Evolutionary conservation across 176 grass and related monocot species (phyloP).

Genomic region (Aegilops sharonensis): DNA sequence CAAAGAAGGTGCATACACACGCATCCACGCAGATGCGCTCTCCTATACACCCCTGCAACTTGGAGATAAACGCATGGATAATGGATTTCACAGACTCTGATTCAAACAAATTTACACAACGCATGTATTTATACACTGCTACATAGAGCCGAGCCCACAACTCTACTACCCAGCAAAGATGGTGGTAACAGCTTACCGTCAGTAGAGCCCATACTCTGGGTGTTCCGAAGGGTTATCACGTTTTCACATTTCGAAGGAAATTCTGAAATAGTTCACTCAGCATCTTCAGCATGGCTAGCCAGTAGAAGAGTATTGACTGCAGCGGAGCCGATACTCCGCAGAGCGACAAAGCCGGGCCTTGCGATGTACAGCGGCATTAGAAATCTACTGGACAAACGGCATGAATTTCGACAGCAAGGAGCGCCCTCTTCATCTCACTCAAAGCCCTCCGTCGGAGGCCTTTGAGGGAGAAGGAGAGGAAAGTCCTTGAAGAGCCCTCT

Average conservation of each 20-base stretch:
- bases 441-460: conserved; percentile 43
- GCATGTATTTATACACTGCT: neutral
- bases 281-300: neutral
- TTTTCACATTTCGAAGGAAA: neutral
- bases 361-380: neutral
- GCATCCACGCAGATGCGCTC: neutral
- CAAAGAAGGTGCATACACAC: neutral
- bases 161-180: too few species aligned
- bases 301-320: neutral
- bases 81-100: neutral
- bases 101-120: neutral
- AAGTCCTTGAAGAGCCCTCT: neutral
- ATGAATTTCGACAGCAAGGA: neutral
- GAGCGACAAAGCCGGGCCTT: neutral
- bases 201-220: neutral
- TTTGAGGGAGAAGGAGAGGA: conserved; percentile 57
- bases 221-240: neutral
- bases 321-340: neutral
- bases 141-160: neutral
- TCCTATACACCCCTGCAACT: neutral
- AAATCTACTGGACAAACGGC: neutral
- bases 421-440: conserved; percentile 17
- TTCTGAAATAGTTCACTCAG: neutral
- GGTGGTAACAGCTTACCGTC: too few species aligned
- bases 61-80: neutral